Conservation (phyloP, 2,329 filamentous ascomycete genomes). For the Stachybotrys chartarum region DNA sequence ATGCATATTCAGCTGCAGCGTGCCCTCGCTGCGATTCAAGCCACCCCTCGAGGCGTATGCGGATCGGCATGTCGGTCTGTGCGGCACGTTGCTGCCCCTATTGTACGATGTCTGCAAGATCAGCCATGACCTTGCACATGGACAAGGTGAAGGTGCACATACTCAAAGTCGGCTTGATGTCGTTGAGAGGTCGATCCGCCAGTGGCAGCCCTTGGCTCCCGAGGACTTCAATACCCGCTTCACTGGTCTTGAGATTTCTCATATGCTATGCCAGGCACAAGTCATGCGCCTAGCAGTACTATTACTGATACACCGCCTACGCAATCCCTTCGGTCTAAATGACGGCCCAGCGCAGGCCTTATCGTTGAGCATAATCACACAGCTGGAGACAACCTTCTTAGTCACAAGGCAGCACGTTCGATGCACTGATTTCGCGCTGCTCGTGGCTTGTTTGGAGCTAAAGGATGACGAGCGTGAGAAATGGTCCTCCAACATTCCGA, state of each 20-base stretch:
- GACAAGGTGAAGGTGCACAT: conserved; percentile 1
- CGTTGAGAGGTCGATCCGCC: conserved; percentile 7
- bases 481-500: neutral
- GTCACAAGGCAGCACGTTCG: conserved; percentile 9
- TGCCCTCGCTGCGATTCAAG: conserved; percentile 13
- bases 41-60: conserved; percentile 6
- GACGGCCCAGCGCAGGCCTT: conserved; percentile 10
- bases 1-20: conserved; percentile 12
- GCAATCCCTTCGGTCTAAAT: conserved; percentile 11
- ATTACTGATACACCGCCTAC: conserved; percentile 15
- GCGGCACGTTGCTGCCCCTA: conserved; percentile 13
- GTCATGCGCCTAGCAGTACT: conserved; percentile 13
- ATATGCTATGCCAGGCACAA: conserved; percentile 20
- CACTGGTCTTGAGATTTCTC: conserved; percentile 12
- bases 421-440: conserved; percentile 13
- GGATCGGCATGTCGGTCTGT: conserved; percentile 18
- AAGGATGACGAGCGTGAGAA: neutral
- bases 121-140: conserved; percentile 7
- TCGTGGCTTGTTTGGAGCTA: conserved; percentile 16
- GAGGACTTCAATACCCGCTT: conserved; percentile 10
- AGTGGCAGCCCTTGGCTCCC: conserved; percentile 14
- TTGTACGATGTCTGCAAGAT: conserved; percentile 16
- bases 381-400: conserved; percentile 11
- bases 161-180: conserved; percentile 1
- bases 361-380: conserved; percentile 12